Conservation (phyloP, 2,329 filamentous ascomycete genomes). For the Grosmannia penicillata region DNA sequence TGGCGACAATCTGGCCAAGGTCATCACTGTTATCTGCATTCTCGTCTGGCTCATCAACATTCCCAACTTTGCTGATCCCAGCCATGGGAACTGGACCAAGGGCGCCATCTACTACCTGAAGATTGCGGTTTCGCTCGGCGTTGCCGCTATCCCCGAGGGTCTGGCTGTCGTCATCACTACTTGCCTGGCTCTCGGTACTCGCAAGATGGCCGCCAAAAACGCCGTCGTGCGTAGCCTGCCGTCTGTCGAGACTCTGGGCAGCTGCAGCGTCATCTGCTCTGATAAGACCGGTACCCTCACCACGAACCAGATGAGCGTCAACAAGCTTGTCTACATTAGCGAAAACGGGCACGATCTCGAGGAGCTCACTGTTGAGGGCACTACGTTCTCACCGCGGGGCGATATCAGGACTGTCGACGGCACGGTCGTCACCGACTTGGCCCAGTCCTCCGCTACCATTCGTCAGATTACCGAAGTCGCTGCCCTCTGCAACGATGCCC, state of each 20-base stretch:
- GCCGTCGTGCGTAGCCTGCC: slow-evolving; percentile 91
- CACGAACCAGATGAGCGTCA: slow-evolving; percentile 98
- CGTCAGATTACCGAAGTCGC: slow-evolving; percentile 60
- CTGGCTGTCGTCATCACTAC: slow-evolving; percentile 98
- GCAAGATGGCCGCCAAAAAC: slow-evolving; percentile 98
- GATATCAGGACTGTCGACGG: slow-evolving; percentile 50
- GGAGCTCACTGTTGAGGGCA: slow-evolving; percentile 82
- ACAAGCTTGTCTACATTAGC: slow-evolving; percentile 74
- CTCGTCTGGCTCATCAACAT: slow-evolving; percentile 98
- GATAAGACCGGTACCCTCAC: slow-evolving; percentile 98
- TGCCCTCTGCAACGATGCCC: slow-evolving; percentile 78
- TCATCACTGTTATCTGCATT: slow-evolving; percentile 93
- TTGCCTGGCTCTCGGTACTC: slow-evolving; percentile 84
- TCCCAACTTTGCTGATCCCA: slow-evolving; percentile 87
- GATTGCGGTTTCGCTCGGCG: slow-evolving; percentile 95
- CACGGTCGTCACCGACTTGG: slow-evolving; percentile 51
- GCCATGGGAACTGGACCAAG: slow-evolving; percentile 87
- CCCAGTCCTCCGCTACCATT: slow-evolving; percentile 59
- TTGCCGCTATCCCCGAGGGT: slow-evolving; percentile 94
- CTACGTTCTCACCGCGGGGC: slow-evolving; percentile 78
- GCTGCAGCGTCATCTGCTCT: slow-evolving; percentile 98
- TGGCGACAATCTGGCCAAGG: slow-evolving; percentile 88
- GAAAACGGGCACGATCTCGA: slow-evolving; percentile 60
- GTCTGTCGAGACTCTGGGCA: slow-evolving; percentile 93
- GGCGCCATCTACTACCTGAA: slow-evolving; percentile 99